Evolutionary conservation across 345 rosid species (phyloP).

Genomic region (Lagerstroemia speciosa): DNA sequence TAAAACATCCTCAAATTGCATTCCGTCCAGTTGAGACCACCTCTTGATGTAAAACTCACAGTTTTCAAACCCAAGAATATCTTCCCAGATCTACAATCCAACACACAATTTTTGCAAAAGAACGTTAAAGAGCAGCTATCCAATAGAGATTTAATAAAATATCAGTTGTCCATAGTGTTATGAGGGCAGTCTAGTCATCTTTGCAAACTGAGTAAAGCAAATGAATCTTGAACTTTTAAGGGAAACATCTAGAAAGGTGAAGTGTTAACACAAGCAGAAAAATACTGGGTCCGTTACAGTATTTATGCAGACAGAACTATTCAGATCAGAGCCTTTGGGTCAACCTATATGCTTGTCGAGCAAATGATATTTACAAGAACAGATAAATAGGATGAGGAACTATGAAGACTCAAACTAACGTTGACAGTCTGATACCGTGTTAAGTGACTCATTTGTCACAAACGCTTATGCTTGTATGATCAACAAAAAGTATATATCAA

Average conservation of each 20-base stretch:
- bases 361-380: not conserved
- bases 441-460: not conserved
- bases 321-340: not conserved
- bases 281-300: not conserved
- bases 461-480: not conserved
- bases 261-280: not conserved
- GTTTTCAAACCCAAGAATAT: constrained; percentile 68
- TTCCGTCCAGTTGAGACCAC: constrained; percentile 59
- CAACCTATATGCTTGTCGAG: not conserved
- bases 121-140: not conserved
- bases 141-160: not conserved
- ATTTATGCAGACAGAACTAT: not conserved
- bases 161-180: not conserved
- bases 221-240: not conserved
- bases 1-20: constrained; percentile 65
- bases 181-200: not conserved
- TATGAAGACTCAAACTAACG: not conserved
- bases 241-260: not conserved
- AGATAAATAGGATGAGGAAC: not conserved
- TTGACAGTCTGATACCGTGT: not conserved
- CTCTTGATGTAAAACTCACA: constrained; percentile 67
- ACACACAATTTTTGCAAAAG: not conserved
- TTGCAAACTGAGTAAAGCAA: not conserved
- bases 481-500: not conserved
- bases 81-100: constrained; percentile 60